Base-by-base conservation (phyloP, 139 green algal genomes). In the Chlamydomonas applanata region DNA sequence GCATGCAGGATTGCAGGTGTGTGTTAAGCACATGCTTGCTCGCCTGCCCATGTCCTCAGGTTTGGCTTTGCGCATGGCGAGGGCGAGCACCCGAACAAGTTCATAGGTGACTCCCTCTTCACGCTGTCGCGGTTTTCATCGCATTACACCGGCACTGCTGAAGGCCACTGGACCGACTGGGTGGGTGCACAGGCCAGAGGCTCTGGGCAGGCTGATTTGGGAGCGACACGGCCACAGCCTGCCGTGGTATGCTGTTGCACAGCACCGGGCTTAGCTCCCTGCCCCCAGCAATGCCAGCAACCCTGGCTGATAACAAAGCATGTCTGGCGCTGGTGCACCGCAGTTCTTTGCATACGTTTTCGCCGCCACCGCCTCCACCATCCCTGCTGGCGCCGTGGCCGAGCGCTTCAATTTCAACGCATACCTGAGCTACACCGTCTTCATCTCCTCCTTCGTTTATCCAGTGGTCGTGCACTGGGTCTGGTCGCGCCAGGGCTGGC, bases 281-380 rank as follows among this genome's bases (percentile, higher is more conserved):
- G n/a, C n/a, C n/a, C n/a, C n/a, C n/a, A n/a, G n/a, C n/a, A n/a
- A n/a, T n/a, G n/a, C n/a, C n/a, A n/a, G n/a, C n/a, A n/a, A n/a
- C n/a, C n/a, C n/a, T n/a, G n/a, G n/a, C n/a, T n/a, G n/a, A n/a
- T n/a, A n/a, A n/a, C n/a, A n/a, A n/a, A n/a, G n/a, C n/a, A n/a
- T n/a, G n/a, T n/a, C n/a, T n/a, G n/a, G n/a, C n/a, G n/a, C n/a
- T n/a, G n/a, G n/a, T n/a, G n/a, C n/a, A n/a, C n/a, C 40, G 62
- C 62, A 52, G 85, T 84, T 92, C 75, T 92, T 89, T 81, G 86
- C 92, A 76, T 94, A 87, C 87, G 86, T 84, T 0, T 94, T 92
- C 68, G 86, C 87, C 16, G 86, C 87, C 32, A 90, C 87, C 30
- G 86, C 87, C 34, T 81, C 86, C 52, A 92, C 89, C 63, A 94